These are phyloP conservation scores for Xylariomycetidae sp. DNA, from an alignment of 2,329 filamentous ascomycete genomes.

Conservation along the genomic window DNA sequence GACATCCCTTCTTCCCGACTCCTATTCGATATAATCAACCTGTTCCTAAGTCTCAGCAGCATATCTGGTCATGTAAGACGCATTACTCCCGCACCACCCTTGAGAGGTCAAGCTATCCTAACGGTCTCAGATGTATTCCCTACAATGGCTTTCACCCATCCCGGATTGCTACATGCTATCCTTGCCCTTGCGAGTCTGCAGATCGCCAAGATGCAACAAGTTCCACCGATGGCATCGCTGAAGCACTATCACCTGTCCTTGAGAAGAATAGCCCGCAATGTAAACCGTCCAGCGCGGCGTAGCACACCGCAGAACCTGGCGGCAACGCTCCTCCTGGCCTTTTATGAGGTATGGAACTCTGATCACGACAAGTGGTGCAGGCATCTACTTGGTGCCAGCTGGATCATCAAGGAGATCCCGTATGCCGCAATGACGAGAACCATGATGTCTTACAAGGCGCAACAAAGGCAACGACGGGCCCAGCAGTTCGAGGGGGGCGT, in stretches of 20 bases:
- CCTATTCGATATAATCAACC: constrained; percentile 58
- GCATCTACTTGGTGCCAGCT: constrained; percentile 78
- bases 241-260: constrained; percentile 90
- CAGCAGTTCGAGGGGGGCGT: constrained; percentile 18
- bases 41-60: constrained; percentile 59
- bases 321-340: constrained; percentile 78
- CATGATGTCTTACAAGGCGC: constrained; percentile 59
- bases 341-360: constrained; percentile 91
- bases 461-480: constrained; percentile 22
- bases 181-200: constrained; percentile 83
- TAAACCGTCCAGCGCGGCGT: constrained; percentile 64
- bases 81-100: background rate
- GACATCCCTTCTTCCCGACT: constrained; percentile 69
- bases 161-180: constrained; percentile 86
- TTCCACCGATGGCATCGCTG: constrained; percentile 72
- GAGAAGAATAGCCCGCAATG: constrained; percentile 70
- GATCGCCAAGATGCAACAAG: constrained; percentile 74
- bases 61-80: constrained; percentile 50
- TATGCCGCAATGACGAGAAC: constrained; percentile 68
- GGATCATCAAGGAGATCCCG: constrained; percentile 78
- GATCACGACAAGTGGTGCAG: constrained; percentile 96
- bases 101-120: too few species aligned
- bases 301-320: constrained; percentile 80
- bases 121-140: constrained; percentile 74
- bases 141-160: constrained; percentile 75